phyloP scores from a whole-genome alignment of 192 early-diverging fungal species.

The Mortierella alpina region DNA sequence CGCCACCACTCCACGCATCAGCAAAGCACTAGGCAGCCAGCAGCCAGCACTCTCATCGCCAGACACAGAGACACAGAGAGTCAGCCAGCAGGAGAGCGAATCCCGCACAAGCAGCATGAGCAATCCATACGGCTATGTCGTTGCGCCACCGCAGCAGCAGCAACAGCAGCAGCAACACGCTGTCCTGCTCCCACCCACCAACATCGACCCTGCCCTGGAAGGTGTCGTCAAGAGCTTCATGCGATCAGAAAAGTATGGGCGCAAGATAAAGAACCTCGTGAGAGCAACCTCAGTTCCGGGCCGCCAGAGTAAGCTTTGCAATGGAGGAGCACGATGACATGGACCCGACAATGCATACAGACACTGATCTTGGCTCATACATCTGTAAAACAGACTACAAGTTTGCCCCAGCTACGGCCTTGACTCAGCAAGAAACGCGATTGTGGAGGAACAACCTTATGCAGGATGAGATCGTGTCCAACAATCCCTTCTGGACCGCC shows the following conservation, averaged over 20 bases:
- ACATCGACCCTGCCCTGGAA: conserved; percentile 37
- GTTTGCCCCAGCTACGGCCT: conserved; percentile 38
- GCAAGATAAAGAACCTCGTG: conserved; percentile 47
- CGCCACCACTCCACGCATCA: too few species aligned
- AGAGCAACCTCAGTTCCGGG: conserved; percentile 40
- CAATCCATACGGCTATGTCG: conserved; percentile 12
- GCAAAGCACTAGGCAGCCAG: too few species aligned
- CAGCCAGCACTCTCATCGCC: too few species aligned
- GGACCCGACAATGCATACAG: neutral
- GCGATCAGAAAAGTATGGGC: conserved; percentile 48
- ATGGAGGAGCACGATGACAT: neutral
- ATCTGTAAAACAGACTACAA: conserved; percentile 33
- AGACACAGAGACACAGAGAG: too few species aligned
- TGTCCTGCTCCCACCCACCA: conserved; percentile 4
- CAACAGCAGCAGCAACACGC: conserved; percentile 23
- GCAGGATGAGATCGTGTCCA: conserved; percentile 45
- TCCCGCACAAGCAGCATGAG: neutral
- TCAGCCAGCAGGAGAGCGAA: neutral
- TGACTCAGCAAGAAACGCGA: conserved; percentile 37
- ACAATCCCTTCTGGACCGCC: conserved; percentile 48
- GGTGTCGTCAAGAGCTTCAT: conserved; percentile 44
- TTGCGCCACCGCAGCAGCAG: conserved; percentile 1
- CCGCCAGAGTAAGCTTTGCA: conserved; percentile 31
- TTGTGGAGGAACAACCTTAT: conserved; percentile 41
- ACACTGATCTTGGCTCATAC: neutral